Percentiles rank a stretch among this genome's conserved stretches.
phyloP scores from a whole-genome alignment of 2,329 filamentous ascomycete genomes.

The Fusarium pseudocircinatum region DNA sequence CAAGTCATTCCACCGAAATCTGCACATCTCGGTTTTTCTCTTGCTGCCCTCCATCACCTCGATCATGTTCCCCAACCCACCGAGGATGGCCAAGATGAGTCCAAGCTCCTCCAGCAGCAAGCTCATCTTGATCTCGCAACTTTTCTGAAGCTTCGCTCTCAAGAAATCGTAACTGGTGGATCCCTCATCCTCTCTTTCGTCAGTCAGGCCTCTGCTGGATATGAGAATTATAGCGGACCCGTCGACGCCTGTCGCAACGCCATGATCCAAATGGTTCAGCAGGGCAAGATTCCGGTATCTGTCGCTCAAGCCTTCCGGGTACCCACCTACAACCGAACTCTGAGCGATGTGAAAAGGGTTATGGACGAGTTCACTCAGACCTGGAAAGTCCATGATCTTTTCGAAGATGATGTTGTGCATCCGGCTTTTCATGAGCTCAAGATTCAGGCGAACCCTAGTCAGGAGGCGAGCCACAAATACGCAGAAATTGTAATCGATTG shows the following conservation, averaged over 20 bases:
- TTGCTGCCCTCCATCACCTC: background rate
- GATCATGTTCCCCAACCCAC: background rate
- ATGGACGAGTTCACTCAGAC: background rate
- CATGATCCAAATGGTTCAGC: background rate
- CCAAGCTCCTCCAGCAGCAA: background rate
- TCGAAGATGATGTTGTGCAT: background rate
- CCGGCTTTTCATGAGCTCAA: background rate
- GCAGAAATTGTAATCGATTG: background rate
- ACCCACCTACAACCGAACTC: background rate
- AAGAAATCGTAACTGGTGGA: background rate
- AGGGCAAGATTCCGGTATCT: background rate
- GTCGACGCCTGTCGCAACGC: background rate
- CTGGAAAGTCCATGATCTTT: background rate
- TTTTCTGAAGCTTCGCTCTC: background rate
- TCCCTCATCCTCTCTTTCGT: background rate
- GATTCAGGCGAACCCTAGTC: accelerated
- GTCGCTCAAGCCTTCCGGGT: background rate
- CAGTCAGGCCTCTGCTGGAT: background rate
- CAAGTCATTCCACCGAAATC: background rate
- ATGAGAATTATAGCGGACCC: background rate
- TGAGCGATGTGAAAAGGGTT: background rate
- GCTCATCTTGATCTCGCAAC: background rate
- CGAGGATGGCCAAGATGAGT: background rate
- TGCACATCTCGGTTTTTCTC: background rate
- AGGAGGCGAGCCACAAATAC: background rate